Base-by-base conservation (phyloP, 208 protist genomes). In the Trypanosoma brucei region DNA sequence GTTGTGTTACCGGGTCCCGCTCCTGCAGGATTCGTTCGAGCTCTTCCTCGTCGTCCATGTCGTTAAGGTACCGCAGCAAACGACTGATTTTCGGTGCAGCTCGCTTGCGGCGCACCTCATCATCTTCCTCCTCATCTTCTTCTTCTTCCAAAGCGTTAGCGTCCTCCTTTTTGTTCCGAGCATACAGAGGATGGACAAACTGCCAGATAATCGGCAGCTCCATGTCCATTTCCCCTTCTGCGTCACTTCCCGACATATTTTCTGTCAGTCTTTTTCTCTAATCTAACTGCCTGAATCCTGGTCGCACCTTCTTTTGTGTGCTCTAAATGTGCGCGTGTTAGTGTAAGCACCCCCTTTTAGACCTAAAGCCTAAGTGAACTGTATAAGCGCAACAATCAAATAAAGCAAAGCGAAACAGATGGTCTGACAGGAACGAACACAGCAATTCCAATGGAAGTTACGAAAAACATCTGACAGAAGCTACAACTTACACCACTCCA, bases 1-100 rank as follows among this genome's bases (percentile, higher is more conserved):
- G 86, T 64, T 80, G 79, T 8, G 91, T 96, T 36, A 89, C 84
- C 1, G 91, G 91, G 61, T 96, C 87, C 35, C 78, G 78, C 53
- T 90, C 79, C 46, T 86, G 75, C 34, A 94, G 75, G 31, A 81
- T 31, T 37, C 72, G 56, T 66, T 91, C 79, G 30, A 87, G 68
- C 63, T 94, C 85, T 69, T 94, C 87, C 13, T 91, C 79, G 34
- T 93, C 86, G 54, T 96, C 88, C 2, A 86, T 59, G 59, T 96
- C 79, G 63, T 93, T 94, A 39, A 96, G 73, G 45, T 76, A 89
- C 22, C 81, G 83, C 6, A 94, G 58, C 3, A 96, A 76, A 59
- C 81, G 75, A 31, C 84, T 83, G 0, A 93, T 70, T 36, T 84
- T 82, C 13, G 84, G 88, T 35, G 88, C 84, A 2, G 64, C 68